Base-by-base conservation (phyloP, 1,284 basidiomycete species). In the Leccinum huronense region DNA sequence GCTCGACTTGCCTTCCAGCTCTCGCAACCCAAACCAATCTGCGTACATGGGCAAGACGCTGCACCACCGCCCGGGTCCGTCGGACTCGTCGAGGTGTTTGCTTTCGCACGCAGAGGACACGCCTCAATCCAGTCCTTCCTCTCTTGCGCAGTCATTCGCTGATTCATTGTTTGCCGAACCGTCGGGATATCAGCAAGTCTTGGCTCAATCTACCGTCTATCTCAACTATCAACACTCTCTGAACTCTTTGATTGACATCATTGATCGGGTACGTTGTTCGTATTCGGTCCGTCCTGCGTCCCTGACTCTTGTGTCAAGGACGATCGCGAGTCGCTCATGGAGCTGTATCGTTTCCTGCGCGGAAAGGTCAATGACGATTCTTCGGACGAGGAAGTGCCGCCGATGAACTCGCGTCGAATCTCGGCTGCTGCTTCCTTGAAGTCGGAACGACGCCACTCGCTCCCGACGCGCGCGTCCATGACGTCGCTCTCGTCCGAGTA, bases 191-290 rank as follows among this genome's bases (percentile, higher is more conserved):
- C 64, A 67, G 36, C 64, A 68, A 54, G 42, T 65, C 4, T 64
- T 72, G 38, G 68, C 65, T 23, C 70, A 66, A 54, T 86, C 86
- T 3, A 73, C 82, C 51, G 81, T 89, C 59, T 93, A 92, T 75
- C 79, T 84, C 68, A 88, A 91, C 68, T 92, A 90, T 71, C 86
- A 90, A 63, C 85, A 89, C 67, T 93, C 91, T 33, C 76, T 93
- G 64, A 87, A 88, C 68, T 91, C 90, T 23, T 78, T 93, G 61
- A 81, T 83, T 64, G 89, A 91, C 70, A 91, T 93, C 66, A 80
- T 92, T 51, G 88, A 91, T 73, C 79, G 87, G 69, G 91, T 92
- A 73, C 66, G 86, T 81, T 36, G 31, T 14, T 45, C 13, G 60
- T 31, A n/a, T 55, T 10, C 48, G 14, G 45, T 60, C 2, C 23